Evolutionary conservation across 2,329 filamentous ascomycete genomes (phyloP).

Genomic region (Bipolaris victoriae): DNA sequence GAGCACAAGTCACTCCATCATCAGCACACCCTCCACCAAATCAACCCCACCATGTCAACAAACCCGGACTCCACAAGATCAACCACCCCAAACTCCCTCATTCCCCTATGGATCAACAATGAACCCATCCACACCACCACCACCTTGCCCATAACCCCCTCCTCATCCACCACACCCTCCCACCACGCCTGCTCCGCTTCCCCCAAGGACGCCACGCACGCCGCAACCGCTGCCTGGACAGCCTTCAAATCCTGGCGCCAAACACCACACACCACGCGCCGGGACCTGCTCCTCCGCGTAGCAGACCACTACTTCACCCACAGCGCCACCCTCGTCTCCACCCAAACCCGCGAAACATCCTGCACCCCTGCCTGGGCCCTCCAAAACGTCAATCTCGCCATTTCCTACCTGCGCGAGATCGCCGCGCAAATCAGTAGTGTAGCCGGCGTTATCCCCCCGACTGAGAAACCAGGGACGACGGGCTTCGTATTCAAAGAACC

Average conservation of each 20-base stretch:
- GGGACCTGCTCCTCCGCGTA: slow-evolving; percentile 71
- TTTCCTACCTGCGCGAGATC: slow-evolving; percentile 56
- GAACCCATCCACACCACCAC: slow-evolving; percentile 38
- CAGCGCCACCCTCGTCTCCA: slow-evolving; percentile 63
- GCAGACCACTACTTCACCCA: slow-evolving; percentile 66
- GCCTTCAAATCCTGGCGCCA: slow-evolving; percentile 73
- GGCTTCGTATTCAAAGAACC: slow-evolving; percentile 44
- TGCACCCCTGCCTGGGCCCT: slow-evolving; percentile 48
- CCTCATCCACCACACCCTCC: slow-evolving; percentile 57
- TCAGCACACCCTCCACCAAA: not conserved
- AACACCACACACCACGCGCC: slow-evolving; percentile 64
- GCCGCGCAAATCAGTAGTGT: slow-evolving; percentile 41
- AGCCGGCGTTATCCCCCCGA: slow-evolving; percentile 30
- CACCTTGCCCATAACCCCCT: slow-evolving; percentile 63
- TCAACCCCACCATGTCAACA: not conserved
- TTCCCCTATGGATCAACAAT: slow-evolving; percentile 56
- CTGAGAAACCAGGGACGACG: slow-evolving; percentile 33
- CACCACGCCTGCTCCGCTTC: slow-evolving; percentile 63
- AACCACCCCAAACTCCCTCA: slow-evolving; percentile 7
- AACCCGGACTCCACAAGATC: not conserved
- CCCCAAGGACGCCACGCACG: slow-evolving; percentile 59
- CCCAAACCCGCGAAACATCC: slow-evolving; percentile 64
- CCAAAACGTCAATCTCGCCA: slow-evolving; percentile 45
- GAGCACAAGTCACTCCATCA: not conserved
- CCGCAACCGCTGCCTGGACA: slow-evolving; percentile 63